Base-by-base conservation (phyloP, 2,329 filamentous ascomycete species). In the Malbranchea cinnamomea region DNA sequence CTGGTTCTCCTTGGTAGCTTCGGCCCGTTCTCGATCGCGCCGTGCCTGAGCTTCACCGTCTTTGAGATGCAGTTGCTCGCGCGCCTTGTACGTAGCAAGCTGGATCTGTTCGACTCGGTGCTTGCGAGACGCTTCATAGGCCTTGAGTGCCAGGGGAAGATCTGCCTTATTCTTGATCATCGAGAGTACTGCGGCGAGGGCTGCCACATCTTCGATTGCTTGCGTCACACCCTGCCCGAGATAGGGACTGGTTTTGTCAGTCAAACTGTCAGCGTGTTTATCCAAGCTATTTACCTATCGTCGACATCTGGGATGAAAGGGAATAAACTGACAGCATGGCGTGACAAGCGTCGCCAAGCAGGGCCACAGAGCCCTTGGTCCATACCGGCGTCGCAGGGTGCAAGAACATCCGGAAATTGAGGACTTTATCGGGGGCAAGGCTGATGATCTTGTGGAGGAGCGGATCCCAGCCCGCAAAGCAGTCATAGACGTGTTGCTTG, bases 371-470 rank as follows among this genome's bases (percentile, higher is more conserved):
- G 8, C 62, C 62, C 21, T 67, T 53, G 1, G 70, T 57, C 74
- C 74, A 78, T 4, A 67, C 71, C 0, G 67, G 65, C 3, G 78
- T 50, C 0, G 71, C 71, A 19, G 68, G 62, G 43, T 77, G 71
- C 4, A 71, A 65, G 14, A 70, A 57, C 26, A 79, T 52, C 40
- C 70, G 71, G 70, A 74, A 79, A 46, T 78, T 72, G 40, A 71
- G 69, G 4, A 78, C 65, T 38, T 73, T 71, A 12, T 71, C 71
- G 26, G 70, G 70, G 0, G 75, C 71, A 9, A 71, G 54, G 36
- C 70, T 56, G 10, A 78, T 56, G 65, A 77, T 67, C 13, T 63
- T 59, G 35, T 66, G 64, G 2, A 78, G 62, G 44, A 65, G 62
- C 1, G 71, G 71, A 33, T 67, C 72, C 45, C 74, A 78, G 34